Conservation (phyloP, 2,329 filamentous ascomycete species). For the Dryadomyces quercus-mongolicae region DNA sequence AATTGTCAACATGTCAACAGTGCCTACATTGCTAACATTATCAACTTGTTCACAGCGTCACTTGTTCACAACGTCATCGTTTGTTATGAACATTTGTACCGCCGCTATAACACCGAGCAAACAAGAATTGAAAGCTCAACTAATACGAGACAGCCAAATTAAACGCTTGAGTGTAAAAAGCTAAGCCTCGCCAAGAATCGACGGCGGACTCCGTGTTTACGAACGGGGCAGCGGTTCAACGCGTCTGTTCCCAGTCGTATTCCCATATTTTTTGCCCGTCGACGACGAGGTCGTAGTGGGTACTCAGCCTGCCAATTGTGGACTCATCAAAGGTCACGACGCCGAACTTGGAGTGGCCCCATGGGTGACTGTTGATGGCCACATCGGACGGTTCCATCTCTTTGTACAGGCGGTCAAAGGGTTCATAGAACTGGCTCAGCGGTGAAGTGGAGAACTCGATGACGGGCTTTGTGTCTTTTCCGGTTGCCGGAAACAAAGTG, state of each 20-base stretch:
- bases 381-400: constrained; percentile 41
- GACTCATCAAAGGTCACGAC: constrained; percentile 51
- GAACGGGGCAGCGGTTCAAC: no score
- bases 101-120: no score
- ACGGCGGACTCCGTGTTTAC: no score
- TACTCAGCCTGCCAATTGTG: constrained; percentile 52
- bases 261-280: constrained; percentile 72
- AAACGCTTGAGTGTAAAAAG: no score
- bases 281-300: constrained; percentile 72
- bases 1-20: no score
- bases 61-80: no score
- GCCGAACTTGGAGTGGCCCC: constrained; percentile 81
- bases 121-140: no score
- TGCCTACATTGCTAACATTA: no score
- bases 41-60: no score
- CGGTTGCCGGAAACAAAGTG: constrained; percentile 57
- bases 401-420: constrained; percentile 76
- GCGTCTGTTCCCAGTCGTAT: neutral
- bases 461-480: constrained; percentile 38
- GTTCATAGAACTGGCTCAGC: constrained; percentile 84
- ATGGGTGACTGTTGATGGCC: constrained; percentile 37
- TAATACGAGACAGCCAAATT: no score
- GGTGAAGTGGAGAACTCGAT: constrained; percentile 92
- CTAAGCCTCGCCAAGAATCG: no score
- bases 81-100: no score